Conservation (phyloP, 495 filamentous ascomycete species). For the Evernia prunastri region DNA sequence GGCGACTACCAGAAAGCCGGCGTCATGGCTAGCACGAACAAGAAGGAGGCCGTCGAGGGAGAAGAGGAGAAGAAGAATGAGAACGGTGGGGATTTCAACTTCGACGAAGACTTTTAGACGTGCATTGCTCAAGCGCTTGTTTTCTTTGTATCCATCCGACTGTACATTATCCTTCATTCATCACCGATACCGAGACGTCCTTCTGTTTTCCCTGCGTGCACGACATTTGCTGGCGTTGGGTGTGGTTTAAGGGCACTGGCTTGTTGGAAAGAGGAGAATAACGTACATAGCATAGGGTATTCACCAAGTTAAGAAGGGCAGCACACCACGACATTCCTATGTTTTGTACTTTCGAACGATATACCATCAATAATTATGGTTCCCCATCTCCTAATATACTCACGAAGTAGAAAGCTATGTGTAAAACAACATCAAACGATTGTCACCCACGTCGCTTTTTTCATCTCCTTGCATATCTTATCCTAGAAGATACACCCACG, state of each 20-base stretch:
- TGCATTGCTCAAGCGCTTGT: neutral
- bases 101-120: constrained; percentile 91
- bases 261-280: neutral
- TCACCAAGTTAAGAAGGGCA: neutral
- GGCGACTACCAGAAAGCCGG: constrained; percentile 99
- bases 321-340: neutral
- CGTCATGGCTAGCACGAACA: constrained; percentile 92
- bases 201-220: neutral
- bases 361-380: neutral
- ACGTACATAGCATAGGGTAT: neutral
- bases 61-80: constrained; percentile 52
- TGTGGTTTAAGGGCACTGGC: neutral
- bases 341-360: neutral
- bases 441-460: neutral
- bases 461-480: neutral
- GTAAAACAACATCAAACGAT: neutral
- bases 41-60: constrained; percentile 50
- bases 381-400: neutral
- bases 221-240: constrained; percentile 4
- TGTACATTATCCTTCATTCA: neutral
- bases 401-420: neutral
- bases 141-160: neutral
- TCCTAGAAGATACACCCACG: constrained; percentile 6
- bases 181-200: neutral
- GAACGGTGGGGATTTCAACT: constrained; percentile 74